Evolutionary conservation across 1,284 basidiomycete genomes (phyloP).

Genomic region (Puccinia horiana): DNA sequence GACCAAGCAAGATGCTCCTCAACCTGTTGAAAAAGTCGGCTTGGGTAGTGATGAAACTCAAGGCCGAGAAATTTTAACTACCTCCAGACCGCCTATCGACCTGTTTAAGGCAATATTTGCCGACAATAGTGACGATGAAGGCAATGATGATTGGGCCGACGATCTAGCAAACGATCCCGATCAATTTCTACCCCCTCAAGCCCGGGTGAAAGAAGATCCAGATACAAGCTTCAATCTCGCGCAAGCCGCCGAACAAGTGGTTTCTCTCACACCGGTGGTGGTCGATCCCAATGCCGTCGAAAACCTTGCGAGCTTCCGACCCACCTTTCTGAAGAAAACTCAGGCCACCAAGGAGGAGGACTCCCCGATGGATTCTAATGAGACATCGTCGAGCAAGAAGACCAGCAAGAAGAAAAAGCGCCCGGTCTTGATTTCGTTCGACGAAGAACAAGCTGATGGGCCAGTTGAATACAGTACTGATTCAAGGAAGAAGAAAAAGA

Average conservation of each 20-base stretch:
- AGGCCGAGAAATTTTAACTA: slow-evolving; percentile 79
- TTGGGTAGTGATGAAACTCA: slow-evolving; percentile 84
- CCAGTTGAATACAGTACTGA: background rate
- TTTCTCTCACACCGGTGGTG: slow-evolving; percentile 37
- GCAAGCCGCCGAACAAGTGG: background rate
- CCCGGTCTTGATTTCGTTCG: slow-evolving; percentile 46
- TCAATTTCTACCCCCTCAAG: background rate
- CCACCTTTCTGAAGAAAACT: slow-evolving; percentile 35
- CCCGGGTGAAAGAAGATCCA: slow-evolving; percentile 1
- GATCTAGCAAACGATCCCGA: background rate
- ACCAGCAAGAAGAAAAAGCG: slow-evolving; percentile 42
- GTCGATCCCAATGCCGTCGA: slow-evolving; percentile 41
- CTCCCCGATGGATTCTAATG: background rate
- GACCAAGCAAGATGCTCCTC: slow-evolving; percentile 7
- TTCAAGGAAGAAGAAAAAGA: slow-evolving; percentile 32
- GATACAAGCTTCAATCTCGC: background rate
- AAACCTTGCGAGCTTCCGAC: slow-evolving; percentile 40
- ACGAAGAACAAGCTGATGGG: slow-evolving; percentile 31
- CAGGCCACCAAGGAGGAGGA: slow-evolving; percentile 1
- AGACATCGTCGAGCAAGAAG: slow-evolving; percentile 21
- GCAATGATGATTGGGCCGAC: slow-evolving; percentile 13
- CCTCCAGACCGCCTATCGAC: slow-evolving; percentile 81
- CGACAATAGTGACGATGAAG: slow-evolving; percentile 48
- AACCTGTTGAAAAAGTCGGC: slow-evolving; percentile 66
- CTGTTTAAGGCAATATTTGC: slow-evolving; percentile 75